phyloP scores from a whole-genome alignment of 352 stramenopile genomes.

The Pythium chondricola region DNA sequence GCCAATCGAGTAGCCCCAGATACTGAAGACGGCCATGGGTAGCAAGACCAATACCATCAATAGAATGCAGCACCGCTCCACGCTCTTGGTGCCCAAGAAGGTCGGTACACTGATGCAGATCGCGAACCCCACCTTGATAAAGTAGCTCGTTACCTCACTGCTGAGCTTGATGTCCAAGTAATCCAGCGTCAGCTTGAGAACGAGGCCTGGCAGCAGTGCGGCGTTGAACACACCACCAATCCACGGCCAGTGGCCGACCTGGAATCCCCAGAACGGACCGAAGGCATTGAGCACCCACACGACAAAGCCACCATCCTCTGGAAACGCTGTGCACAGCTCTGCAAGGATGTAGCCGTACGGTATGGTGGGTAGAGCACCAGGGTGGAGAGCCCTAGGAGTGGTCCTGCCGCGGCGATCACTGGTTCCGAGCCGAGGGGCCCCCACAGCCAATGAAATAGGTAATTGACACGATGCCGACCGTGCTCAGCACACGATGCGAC shows the following conservation, averaged over 20 bases:
- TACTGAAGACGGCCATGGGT: conserved; percentile 30
- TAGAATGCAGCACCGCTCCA: conserved; percentile 22
- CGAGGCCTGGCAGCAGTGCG: conserved; percentile 48
- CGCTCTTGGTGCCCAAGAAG: conserved; percentile 27
- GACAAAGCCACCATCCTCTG: conserved; percentile 70
- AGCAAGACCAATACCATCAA: conserved; percentile 26
- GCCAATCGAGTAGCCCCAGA: conserved; percentile 27
- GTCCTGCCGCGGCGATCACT: conserved; percentile 22
- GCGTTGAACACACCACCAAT: conserved; percentile 53
- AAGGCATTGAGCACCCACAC: conserved; percentile 89
- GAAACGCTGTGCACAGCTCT: conserved; percentile 87
- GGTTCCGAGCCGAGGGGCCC: conserved; percentile 20
- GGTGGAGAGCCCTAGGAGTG: conserved; percentile 64
- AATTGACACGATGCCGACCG: conserved; percentile 20
- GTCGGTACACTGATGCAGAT: conserved; percentile 28
- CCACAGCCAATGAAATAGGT: conserved; percentile 24
- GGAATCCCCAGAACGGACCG: conserved; percentile 75
- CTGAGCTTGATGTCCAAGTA: conserved; percentile 28
- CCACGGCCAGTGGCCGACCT: conserved; percentile 72
- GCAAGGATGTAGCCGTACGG: conserved; percentile 87
- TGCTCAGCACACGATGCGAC: conserved; percentile 23
- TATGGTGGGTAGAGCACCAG: conserved; percentile 73
- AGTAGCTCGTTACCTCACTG: conserved; percentile 14
- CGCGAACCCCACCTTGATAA: conserved; percentile 30
- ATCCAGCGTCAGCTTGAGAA: conserved; percentile 12